These are phyloP conservation scores for Alternaria angustiovoidea DNA, from an alignment of 2,329 filamentous ascomycete species.

Conservation along the genomic window DNA sequence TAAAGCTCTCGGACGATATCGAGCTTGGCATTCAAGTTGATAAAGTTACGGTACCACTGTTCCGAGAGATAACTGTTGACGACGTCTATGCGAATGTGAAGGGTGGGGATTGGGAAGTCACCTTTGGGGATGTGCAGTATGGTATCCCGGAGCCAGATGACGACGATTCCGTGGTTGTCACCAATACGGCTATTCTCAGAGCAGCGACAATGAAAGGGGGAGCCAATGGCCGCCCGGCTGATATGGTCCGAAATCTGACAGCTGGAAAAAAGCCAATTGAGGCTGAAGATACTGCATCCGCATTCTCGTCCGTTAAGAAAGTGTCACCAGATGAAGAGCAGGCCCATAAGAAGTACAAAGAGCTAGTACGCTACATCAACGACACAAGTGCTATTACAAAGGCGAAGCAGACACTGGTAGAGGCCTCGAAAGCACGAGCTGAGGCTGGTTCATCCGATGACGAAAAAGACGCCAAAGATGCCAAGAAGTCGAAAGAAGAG, in stretches of 20 bases:
- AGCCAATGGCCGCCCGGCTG: slow-evolving; percentile 20
- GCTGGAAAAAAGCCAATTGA: slow-evolving; percentile 48
- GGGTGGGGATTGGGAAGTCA: slow-evolving; percentile 61
- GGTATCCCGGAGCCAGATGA: slow-evolving; percentile 46
- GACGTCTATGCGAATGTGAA: slow-evolving; percentile 65
- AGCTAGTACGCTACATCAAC: slow-evolving; percentile 48
- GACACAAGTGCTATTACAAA: slow-evolving; percentile 43
- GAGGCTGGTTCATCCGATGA: slow-evolving; percentile 37
- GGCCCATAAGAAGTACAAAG: slow-evolving; percentile 54
- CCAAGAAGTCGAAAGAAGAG: slow-evolving; percentile 6
- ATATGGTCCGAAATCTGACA: slow-evolving; percentile 50
- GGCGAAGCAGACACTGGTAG: slow-evolving; percentile 34
- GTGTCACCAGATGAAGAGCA: slow-evolving; percentile 56
- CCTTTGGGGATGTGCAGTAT: slow-evolving; percentile 50
- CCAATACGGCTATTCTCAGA: slow-evolving; percentile 57
- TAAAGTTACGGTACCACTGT: slow-evolving; percentile 58
- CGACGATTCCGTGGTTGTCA: slow-evolving; percentile 53
- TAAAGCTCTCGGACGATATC: slow-evolving; percentile 62
- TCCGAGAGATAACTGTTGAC: slow-evolving; percentile 60
- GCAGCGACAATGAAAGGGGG: slow-evolving; percentile 47
- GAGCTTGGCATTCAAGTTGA: slow-evolving; percentile 62
- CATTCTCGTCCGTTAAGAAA: slow-evolving; percentile 52
- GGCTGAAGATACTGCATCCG: slow-evolving; percentile 41
- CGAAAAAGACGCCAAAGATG: slow-evolving; percentile 26
- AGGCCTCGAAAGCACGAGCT: slow-evolving; percentile 34